Evolutionary conservation across 2,329 filamentous ascomycete genomes (phyloP).

Genomic region (Hypoxylon sp.): DNA sequence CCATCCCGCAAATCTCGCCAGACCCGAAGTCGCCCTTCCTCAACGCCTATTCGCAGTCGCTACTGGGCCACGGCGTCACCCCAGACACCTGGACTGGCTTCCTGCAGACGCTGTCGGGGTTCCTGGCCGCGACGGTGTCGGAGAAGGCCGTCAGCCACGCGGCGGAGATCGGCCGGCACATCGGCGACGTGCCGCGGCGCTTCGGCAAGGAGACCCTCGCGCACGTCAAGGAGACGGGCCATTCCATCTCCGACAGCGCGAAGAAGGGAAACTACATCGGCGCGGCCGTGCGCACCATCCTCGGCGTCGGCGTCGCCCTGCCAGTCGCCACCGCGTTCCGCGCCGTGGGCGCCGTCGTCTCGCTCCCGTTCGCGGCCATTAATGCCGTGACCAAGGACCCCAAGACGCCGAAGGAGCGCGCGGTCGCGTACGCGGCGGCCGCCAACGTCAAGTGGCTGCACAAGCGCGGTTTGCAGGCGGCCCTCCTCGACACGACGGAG

Average conservation of each 20-base stretch:
- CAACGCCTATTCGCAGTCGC: constrained; percentile 56
- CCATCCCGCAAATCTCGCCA: constrained; percentile 59
- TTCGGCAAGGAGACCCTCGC: constrained; percentile 57
- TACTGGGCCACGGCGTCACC: constrained; percentile 57
- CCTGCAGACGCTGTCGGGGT: constrained; percentile 61
- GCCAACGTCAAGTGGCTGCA: constrained; percentile 63
- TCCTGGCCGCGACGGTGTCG: constrained; percentile 62
- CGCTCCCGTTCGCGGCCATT: constrained; percentile 56
- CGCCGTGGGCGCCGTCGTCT: constrained; percentile 54
- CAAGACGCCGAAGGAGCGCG: constrained; percentile 60
- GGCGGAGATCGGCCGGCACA: constrained; percentile 57
- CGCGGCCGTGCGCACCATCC: constrained; percentile 53
- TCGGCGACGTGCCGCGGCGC: constrained; percentile 56
- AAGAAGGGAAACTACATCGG: constrained; percentile 60
- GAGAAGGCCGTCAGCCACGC: constrained; percentile 63
- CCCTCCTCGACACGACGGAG: constrained; percentile 55
- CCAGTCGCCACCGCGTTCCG: constrained; percentile 58
- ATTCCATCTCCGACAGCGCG: constrained; percentile 55
- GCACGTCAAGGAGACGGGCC: constrained; percentile 58
- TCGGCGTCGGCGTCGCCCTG: constrained; percentile 59
- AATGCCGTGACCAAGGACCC: constrained; percentile 57
- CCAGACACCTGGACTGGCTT: constrained; percentile 49
- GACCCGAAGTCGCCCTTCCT: constrained; percentile 58
- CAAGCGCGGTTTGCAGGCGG: constrained; percentile 57
- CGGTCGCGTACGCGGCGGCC: constrained; percentile 59